Evolutionary conservation across 768 basidiomycete species (phyloP).

Genomic region (Phlebiopsis gigantea): DNA sequence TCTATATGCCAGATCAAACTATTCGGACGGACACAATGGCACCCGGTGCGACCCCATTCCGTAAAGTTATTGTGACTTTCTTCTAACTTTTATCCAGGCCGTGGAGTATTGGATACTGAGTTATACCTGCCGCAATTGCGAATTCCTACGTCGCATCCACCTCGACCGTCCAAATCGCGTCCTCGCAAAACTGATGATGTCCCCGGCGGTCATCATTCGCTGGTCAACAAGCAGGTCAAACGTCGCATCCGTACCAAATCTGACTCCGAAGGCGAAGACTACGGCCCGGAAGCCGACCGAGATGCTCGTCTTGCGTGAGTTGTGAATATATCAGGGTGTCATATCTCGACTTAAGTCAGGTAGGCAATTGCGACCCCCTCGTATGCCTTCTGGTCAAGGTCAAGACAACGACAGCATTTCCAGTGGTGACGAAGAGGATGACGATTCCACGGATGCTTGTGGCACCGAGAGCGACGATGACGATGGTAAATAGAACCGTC

Average conservation of each 20-base stretch:
- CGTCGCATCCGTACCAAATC: conserved; percentile 27
- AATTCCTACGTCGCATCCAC: conserved; percentile 20
- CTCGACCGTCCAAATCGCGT: background rate
- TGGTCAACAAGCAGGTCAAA: background rate
- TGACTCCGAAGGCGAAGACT: conserved; percentile 60
- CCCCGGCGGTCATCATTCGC: background rate
- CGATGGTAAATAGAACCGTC: background rate
- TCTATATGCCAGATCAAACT: conserved; percentile 33
- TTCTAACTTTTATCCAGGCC: conserved; percentile 11
- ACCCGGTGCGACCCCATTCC: conserved; percentile 16
- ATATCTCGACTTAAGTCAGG: background rate
- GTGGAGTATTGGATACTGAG: conserved; percentile 38
- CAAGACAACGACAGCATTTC: conserved; percentile 49
- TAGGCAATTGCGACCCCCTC: conserved; percentile 53
- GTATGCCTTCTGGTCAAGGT: conserved; percentile 23
- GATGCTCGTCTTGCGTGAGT: conserved; percentile 70
- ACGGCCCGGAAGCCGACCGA: conserved; percentile 60
- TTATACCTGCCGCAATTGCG: conserved; percentile 42
- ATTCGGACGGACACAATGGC: conserved; percentile 12
- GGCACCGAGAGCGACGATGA: conserved; percentile 1
- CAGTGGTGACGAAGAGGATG: conserved; percentile 76
- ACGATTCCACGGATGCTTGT: conserved; percentile 31
- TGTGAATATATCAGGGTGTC: background rate
- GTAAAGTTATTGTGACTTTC: conserved; percentile 1
- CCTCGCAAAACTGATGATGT: background rate